A percentile compares a stretch with the other conserved stretches of the same genome.
Conservation (phyloP, 805 yeast genomes). For the Starmerella geochares region DNA sequence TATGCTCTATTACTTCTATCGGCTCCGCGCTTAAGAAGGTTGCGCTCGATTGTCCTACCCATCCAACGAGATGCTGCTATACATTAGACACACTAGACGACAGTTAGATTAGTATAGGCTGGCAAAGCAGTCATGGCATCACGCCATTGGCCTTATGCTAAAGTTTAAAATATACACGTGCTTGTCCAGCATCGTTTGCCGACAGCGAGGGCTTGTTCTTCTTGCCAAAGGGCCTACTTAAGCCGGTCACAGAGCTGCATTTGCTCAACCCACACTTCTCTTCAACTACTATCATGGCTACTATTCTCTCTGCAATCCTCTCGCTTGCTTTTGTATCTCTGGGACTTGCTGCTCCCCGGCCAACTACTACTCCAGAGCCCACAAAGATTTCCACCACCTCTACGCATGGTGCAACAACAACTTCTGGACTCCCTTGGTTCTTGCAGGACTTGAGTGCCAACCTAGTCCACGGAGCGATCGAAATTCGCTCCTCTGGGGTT, state of each 20-base stretch:
- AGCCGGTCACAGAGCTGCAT: too few relatives aligned
- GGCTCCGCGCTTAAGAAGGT: background rate
- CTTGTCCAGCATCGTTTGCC: too few relatives aligned
- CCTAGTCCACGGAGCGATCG: conserved; percentile 10
- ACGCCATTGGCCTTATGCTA: background rate
- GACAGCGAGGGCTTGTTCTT: too few relatives aligned
- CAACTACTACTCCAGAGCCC: background rate
- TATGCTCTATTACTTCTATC: too few relatives aligned
- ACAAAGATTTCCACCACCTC: background rate
- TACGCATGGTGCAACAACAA: background rate
- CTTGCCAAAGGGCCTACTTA: too few relatives aligned
- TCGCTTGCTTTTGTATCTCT: background rate
- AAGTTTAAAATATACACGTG: background rate
- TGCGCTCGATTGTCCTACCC: too few relatives aligned
- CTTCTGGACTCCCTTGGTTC: conserved; percentile 11
- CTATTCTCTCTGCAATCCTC: background rate
- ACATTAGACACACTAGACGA: too few relatives aligned
- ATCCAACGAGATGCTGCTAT: too few relatives aligned
- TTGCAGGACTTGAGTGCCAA: conserved; percentile 7
- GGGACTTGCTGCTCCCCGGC: background rate
- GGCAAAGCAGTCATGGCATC: background rate
- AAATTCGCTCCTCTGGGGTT: conserved; percentile 14
- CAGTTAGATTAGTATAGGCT: too few relatives aligned
- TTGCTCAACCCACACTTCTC: too few relatives aligned
- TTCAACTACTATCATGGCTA: background rate